phyloP scores from a whole-genome alignment of 2,329 filamentous ascomycete species.

The Cladobotryum mycophilum region DNA sequence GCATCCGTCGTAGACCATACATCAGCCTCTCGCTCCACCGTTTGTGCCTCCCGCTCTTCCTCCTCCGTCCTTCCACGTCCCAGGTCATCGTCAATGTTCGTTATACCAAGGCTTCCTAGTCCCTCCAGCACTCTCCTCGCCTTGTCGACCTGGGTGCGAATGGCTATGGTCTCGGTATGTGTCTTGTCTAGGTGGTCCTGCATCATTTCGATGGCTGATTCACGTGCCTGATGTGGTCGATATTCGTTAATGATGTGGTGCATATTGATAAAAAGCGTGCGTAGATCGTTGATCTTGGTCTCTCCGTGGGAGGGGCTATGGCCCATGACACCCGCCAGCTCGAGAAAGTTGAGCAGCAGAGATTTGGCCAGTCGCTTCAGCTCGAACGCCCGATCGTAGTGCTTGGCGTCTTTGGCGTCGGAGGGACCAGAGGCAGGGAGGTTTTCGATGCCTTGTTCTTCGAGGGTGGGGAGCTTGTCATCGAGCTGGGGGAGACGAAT shows the following conservation, averaged over 20 bases:
- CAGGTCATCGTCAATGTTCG: constrained; percentile 10
- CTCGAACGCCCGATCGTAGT: constrained; percentile 58
- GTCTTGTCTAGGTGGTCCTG: constrained; percentile 72
- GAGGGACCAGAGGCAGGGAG: constrained; percentile 41
- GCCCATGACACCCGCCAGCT: constrained; percentile 56
- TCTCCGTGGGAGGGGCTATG: constrained; percentile 42
- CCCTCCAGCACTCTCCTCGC: constrained; percentile 68
- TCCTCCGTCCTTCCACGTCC: constrained; percentile 4
- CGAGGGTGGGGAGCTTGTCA: constrained; percentile 59
- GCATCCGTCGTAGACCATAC: constrained; percentile 39
- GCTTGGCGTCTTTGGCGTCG: constrained; percentile 44
- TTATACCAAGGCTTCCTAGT: constrained; percentile 48
- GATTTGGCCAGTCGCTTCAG: constrained; percentile 77
- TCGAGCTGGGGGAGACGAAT: constrained; percentile 35
- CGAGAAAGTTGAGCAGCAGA: constrained; percentile 80
- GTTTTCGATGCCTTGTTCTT: constrained; percentile 64
- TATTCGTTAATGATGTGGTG: constrained; percentile 94
- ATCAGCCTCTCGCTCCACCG: constrained; percentile 25
- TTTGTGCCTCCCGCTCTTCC: constrained; percentile 13
- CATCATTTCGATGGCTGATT: constrained; percentile 82
- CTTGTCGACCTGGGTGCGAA: constrained; percentile 62
- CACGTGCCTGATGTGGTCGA: constrained; percentile 83
- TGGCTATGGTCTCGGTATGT: constrained; percentile 64
- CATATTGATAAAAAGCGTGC: constrained; percentile 81
- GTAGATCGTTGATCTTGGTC: constrained; percentile 70